A percentile compares a stretch with the other conserved stretches of the same genome.
These are phyloP conservation scores for Termitomyces sp. DNA, from an alignment of 768 basidiomycete genomes.

Conservation along the genomic window DNA sequence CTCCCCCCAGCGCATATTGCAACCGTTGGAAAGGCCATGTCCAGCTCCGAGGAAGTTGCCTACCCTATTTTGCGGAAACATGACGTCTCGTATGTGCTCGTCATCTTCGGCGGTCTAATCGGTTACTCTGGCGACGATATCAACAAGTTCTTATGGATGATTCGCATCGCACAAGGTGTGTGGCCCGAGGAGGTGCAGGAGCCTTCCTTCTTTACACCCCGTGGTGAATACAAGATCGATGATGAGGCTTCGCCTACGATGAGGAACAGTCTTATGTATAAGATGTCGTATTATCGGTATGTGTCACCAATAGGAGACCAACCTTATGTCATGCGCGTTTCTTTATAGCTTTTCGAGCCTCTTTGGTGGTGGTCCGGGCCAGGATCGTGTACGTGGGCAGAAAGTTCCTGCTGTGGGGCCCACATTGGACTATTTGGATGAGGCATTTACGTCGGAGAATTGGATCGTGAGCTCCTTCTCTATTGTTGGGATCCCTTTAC, in stretches of 20 bases:
- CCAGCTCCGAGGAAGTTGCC: constrained; percentile 87
- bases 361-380: constrained; percentile 67
- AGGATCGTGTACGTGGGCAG: constrained; percentile 90
- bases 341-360: constrained; percentile 74
- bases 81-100: constrained; percentile 94
- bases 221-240: constrained; percentile 93
- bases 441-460: constrained; percentile 99
- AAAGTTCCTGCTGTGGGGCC: constrained; percentile 72
- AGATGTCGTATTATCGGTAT: constrained; percentile 95
- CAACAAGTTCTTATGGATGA: constrained; percentile 99
- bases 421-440: constrained; percentile 87
- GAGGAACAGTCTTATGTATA: constrained; percentile 98
- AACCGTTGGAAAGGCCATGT: constrained; percentile 99
- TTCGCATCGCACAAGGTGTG: constrained; percentile 89
- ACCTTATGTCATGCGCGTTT: not conserved
- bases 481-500: constrained; percentile 1
- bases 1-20: constrained; percentile 80
- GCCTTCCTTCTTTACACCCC: constrained; percentile 85
- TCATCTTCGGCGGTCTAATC: constrained; percentile 95
- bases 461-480: constrained; percentile 76
- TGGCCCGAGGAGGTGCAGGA: constrained; percentile 99
- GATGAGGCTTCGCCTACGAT: constrained; percentile 80
- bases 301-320: constrained; percentile 1
- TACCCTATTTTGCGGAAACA: constrained; percentile 97
- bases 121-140: constrained; percentile 99